Evolutionary conservation across 768 basidiomycete genomes (phyloP).

Genomic region (Xerocomus brunneocitrinus): DNA sequence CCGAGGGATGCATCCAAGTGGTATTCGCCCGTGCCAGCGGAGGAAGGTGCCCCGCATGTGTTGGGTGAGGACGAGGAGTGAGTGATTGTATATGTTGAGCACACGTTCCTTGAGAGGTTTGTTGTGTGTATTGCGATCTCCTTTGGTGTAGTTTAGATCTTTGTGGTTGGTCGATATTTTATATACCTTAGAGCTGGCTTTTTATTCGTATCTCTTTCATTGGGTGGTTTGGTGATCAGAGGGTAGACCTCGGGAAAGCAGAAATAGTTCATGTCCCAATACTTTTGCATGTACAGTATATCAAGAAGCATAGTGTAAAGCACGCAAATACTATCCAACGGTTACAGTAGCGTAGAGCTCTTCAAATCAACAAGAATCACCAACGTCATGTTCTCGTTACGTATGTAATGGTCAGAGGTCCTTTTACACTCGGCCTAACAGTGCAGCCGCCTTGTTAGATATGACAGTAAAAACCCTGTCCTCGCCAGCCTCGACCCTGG

Average conservation of each 20-base stretch:
- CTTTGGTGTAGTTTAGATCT: neutral
- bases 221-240: too few species aligned
- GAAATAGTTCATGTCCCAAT: too few species aligned
- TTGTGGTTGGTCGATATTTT: neutral
- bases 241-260: too few species aligned
- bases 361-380: neutral
- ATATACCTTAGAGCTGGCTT: neutral
- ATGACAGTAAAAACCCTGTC: slow-evolving; percentile 50
- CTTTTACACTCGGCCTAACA: slow-evolving; percentile 29
- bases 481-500: slow-evolving; percentile 31
- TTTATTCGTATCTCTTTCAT: neutral
- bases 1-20: slow-evolving; percentile 44
- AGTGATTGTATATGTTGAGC: neutral
- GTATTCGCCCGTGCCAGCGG: slow-evolving; percentile 59
- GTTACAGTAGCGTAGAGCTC: neutral
- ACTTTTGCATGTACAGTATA: too few species aligned
- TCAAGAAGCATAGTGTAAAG: too few species aligned
- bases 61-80: slow-evolving; percentile 50
- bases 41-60: slow-evolving; percentile 37
- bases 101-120: neutral
- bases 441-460: slow-evolving; percentile 46
- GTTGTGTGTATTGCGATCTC: neutral
- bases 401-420: neutral
- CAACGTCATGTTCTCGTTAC: neutral
- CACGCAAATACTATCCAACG: too few species aligned